phyloP scores from a whole-genome alignment of 345 rosid genomes.

The Balakata baccata region DNA sequence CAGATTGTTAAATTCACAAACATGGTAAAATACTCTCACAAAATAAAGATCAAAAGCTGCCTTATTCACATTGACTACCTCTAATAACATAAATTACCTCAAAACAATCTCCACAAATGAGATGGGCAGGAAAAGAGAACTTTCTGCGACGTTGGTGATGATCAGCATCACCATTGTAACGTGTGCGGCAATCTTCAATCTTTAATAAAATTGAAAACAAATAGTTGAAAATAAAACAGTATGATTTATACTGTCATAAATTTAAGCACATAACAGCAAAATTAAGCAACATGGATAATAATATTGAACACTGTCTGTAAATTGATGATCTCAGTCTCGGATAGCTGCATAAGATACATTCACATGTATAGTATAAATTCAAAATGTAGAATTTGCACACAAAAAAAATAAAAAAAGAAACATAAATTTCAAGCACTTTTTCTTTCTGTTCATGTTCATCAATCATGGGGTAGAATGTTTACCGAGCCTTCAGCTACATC shows the following conservation, averaged over 20 bases:
- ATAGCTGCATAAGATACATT: background rate
- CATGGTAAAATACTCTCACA: background rate
- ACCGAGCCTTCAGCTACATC: constrained; percentile 99
- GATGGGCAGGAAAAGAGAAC: constrained; percentile 90
- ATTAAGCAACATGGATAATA: background rate
- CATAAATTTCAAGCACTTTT: constrained; percentile 1
- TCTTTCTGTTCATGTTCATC: background rate
- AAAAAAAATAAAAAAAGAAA: too few species aligned
- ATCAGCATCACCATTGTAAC: constrained; percentile 95
- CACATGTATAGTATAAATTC: background rate
- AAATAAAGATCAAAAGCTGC: background rate
- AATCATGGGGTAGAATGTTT: constrained; percentile 12
- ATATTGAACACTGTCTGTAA: background rate
- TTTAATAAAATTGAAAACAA: constrained; percentile 24
- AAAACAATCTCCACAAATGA: constrained; percentile 89
- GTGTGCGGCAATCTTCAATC: constrained; percentile 98
- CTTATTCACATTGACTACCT: background rate
- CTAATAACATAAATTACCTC: constrained; percentile 52
- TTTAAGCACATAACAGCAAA: background rate
- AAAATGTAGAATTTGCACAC: background rate
- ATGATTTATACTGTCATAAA: too few species aligned
- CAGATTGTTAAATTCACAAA: background rate
- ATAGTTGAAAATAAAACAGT: too few species aligned
- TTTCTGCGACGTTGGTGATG: constrained; percentile 89
- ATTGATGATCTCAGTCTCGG: background rate